phyloP scores from a whole-genome alignment of 495 filamentous ascomycete species.

The Aspergillus cristatus region DNA sequence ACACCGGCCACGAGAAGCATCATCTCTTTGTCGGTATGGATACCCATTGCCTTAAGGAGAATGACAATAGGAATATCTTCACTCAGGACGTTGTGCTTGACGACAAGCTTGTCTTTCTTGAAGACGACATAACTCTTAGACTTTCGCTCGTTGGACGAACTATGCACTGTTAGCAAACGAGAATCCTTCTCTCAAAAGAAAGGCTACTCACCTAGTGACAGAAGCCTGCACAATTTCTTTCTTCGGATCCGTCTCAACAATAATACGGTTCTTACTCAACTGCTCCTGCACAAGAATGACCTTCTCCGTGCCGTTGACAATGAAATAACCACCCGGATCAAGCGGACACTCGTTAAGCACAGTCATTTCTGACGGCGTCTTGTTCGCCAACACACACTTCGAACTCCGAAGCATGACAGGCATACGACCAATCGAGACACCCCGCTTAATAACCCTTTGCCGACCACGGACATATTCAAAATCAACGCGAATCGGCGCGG shows the following conservation, averaged over 20 bases:
- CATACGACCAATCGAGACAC: slow-evolving; percentile 76
- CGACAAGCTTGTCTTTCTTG: slow-evolving; percentile 81
- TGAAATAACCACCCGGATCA: slow-evolving; percentile 96
- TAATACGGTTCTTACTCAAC: slow-evolving; percentile 95
- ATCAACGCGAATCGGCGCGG: slow-evolving; percentile 84
- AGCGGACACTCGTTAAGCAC: slow-evolving; percentile 85
- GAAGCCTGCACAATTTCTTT: slow-evolving; percentile 91
- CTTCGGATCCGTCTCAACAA: slow-evolving; percentile 85
- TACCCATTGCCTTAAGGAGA: slow-evolving; percentile 85
- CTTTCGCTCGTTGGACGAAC: slow-evolving; percentile 93
- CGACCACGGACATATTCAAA: slow-evolving; percentile 75
- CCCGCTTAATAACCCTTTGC: slow-evolving; percentile 54
- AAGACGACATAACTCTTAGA: slow-evolving; percentile 91
- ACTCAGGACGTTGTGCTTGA: slow-evolving; percentile 86
- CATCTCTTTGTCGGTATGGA: slow-evolving; percentile 91
- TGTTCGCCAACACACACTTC: slow-evolving; percentile 75
- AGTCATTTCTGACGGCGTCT: slow-evolving; percentile 75
- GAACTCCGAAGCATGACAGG: slow-evolving; percentile 95
- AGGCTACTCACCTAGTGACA: slow-evolving; percentile 56
- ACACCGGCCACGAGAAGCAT: slow-evolving; percentile 76
- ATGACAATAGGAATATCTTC: slow-evolving; percentile 91
- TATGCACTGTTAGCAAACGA: slow-evolving; percentile 23
- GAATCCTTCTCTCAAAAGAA: neutral
- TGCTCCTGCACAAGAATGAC: slow-evolving; percentile 98
- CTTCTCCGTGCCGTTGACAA: slow-evolving; percentile 95